These are phyloP conservation scores for Pseudogymnoascus sp. DNA, from an alignment of 2,329 filamentous ascomycete species.

Conservation along the genomic window DNA sequence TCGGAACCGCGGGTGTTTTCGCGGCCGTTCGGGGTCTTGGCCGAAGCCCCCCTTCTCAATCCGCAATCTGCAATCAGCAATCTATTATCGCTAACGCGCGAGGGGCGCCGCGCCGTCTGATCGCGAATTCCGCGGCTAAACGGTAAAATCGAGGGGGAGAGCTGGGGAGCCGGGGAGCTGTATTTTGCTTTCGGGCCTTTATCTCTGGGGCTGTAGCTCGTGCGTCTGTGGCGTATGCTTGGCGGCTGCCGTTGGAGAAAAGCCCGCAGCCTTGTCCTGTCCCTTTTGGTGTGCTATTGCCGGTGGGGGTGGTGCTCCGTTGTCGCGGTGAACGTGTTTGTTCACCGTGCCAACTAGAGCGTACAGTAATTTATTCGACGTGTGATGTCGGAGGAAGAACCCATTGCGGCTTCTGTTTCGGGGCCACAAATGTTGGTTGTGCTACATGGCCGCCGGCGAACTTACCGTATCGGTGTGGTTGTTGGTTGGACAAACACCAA, in stretches of 20 bases:
- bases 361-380: neutral
- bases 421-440: neutral
- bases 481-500: neutral
- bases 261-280: neutral
- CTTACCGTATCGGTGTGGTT: neutral
- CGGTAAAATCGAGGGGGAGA: neutral
- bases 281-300: neutral
- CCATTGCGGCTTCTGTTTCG: neutral
- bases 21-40: neutral
- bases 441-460: neutral
- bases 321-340: neutral
- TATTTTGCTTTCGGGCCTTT: slow-evolving; percentile 4
- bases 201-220: neutral
- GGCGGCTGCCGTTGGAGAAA: neutral
- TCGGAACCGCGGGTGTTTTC: slow-evolving; percentile 2
- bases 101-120: neutral
- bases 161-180: neutral
- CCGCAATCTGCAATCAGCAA: neutral
- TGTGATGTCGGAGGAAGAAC: neutral
- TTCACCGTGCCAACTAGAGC: neutral
- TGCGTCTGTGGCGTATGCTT: neutral
- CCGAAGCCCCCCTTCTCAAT: neutral
- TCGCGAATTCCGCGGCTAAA: slow-evolving; percentile 3
- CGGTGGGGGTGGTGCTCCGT: neutral
- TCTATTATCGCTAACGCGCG: slow-evolving; percentile 1